Evolutionary conservation across 306 rosid species (phyloP).

Genomic region (Prunus fruticosa): DNA sequence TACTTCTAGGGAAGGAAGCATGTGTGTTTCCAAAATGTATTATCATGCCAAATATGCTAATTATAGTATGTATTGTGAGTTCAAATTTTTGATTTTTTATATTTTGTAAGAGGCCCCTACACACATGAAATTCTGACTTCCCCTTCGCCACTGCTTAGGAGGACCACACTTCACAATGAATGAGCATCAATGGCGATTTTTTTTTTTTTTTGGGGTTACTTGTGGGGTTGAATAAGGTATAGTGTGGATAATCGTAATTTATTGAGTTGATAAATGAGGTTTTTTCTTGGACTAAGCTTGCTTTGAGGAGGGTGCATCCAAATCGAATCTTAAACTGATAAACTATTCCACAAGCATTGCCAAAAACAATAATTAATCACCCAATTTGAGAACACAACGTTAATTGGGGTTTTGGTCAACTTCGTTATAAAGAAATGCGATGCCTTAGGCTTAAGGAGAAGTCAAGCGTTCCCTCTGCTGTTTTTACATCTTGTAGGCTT

Average conservation of each 20-base stretch:
- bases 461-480: background rate
- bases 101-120: too few species aligned
- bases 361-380: background rate
- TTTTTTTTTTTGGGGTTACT: background rate
- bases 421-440: background rate
- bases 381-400: background rate
- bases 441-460: background rate
- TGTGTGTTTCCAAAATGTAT: too few species aligned
- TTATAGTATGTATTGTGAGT: too few species aligned
- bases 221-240: slow-evolving; percentile 4
- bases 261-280: background rate
- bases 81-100: too few species aligned
- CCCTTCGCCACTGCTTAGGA: too few species aligned
- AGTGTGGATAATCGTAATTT: background rate
- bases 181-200: too few species aligned
- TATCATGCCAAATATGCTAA: too few species aligned
- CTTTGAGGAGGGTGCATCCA: slow-evolving; percentile 14
- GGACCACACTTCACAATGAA: too few species aligned
- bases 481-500: background rate
- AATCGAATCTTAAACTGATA: background rate
- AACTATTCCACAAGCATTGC: background rate
- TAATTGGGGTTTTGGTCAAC: background rate
- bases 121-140: too few species aligned
- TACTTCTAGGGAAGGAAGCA: too few species aligned
- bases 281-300: background rate